Evolutionary conservation across 1,284 basidiomycete genomes (phyloP), one percentile per base, ranked within the genome.

Genomic region (Kalmanozyma brasiliensis): DNA sequence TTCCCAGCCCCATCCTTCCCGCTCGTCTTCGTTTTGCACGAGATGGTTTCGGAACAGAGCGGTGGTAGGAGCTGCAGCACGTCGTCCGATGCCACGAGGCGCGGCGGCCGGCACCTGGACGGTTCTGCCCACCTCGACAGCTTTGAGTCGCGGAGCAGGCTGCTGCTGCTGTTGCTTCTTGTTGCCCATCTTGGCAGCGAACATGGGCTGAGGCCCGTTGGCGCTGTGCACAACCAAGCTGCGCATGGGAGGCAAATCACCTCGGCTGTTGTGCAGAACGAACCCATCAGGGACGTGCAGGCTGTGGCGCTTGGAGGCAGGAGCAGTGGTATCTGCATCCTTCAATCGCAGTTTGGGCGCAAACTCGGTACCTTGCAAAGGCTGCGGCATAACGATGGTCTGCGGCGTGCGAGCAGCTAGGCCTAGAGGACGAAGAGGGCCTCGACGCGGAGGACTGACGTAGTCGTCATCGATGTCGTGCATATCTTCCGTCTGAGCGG

Each of bases 1-100:
- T 19, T 81, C 79, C 73, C 73, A 81, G 19, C 79, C 79, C 79
- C 79, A 81, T n/a, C 79, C 79, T 23, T 80, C 77, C 6, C 67
- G 60, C 37, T 81, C 79, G 10, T 77, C 75, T 13, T 77, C 77
- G 19, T 79, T 67, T 33, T 67, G 70, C 4, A 76, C 77, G 4
- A 81, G 77, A 36, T 74, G 76, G 38, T 81, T 81, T n/a, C 79
- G 69, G 64, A 81, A 81, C 16, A 81, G 73, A 0, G 77, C 77
- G 1, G 79, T 81, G 14, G 70, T 77, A 2, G 75, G 74, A 20
- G 59, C 70, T n/a, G 73, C 73, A 23, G 73, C 79, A 44, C 79
- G 67, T 19, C 79, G 62, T 14, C 79, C 78, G 29, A 81, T 77
- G 6, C 74, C 73, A 8, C 51, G 44, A 3, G 79, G 79, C 14